These are phyloP conservation scores for Lachnellula occidentalis DNA, from an alignment of 2,329 filamentous ascomycete species.

Conservation along the genomic window DNA sequence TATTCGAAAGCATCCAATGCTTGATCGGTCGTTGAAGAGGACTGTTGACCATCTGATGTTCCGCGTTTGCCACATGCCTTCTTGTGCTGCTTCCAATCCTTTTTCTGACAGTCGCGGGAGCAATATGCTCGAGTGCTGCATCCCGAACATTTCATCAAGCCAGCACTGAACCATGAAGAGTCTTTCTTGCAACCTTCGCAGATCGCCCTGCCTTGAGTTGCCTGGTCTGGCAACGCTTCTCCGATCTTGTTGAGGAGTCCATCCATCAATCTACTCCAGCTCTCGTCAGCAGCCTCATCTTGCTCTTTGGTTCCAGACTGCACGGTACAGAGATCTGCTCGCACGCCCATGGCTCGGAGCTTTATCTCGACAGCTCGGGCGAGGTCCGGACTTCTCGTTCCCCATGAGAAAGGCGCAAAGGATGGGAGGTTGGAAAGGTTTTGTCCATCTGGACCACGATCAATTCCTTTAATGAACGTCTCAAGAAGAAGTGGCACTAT, in stretches of 20 bases:
- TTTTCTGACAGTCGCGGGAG: constrained; percentile 21
- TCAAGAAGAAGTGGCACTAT: not conserved
- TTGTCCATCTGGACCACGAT: not conserved
- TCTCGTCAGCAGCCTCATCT: not conserved
- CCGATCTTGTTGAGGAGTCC: not conserved
- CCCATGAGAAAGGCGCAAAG: constrained; percentile 2
- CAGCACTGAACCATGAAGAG: not conserved
- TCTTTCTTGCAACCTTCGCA: constrained; percentile 6
- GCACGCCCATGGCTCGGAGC: not conserved
- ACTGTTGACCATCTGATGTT: not conserved
- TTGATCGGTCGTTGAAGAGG: not conserved
- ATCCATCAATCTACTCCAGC: not conserved
- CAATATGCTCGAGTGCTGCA: constrained; percentile 21
- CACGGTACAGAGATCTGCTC: constrained; percentile 1
- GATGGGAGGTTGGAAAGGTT: not conserved
- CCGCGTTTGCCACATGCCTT: constrained; percentile 12
- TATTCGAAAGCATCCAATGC: constrained; percentile 1
- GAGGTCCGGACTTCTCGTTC: not conserved
- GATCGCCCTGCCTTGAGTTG: not conserved
- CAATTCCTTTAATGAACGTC: not conserved
- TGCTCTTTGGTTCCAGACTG: not conserved
- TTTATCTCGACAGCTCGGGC: not conserved
- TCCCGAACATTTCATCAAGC: not conserved
- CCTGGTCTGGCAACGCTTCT: not conserved
- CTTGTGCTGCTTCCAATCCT: constrained; percentile 26